Percentiles rank a stretch among this genome's conserved stretches.
Evolutionary conservation across 345 rosid genomes (phyloP).

Genomic region (Kernera saxatilis): DNA sequence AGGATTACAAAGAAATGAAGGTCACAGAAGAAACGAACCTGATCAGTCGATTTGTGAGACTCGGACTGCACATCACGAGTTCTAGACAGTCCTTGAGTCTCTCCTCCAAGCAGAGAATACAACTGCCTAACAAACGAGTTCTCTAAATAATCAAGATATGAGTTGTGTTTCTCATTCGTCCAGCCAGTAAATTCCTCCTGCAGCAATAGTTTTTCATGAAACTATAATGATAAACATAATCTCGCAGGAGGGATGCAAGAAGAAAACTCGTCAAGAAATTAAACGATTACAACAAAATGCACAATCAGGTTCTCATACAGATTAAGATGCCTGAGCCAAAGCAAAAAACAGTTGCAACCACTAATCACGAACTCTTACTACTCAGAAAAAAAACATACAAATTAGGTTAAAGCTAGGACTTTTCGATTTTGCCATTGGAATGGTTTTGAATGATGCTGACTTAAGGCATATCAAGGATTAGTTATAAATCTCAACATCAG

Average conservation of each 20-base stretch:
- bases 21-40: constrained; percentile 36
- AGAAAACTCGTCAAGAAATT: background rate
- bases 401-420: background rate
- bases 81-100: constrained; percentile 16
- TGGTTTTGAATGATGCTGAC: background rate
- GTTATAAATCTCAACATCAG: background rate
- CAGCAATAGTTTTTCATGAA: background rate
- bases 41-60: constrained; percentile 25
- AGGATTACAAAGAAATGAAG: background rate
- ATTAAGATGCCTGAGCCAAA: background rate
- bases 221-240: background rate
- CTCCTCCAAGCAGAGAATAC: constrained; percentile 34
- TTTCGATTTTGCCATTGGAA: background rate
- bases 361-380: background rate
- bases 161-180: constrained; percentile 73
- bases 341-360: background rate
- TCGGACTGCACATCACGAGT: constrained; percentile 19
- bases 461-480: background rate
- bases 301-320: background rate
- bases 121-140: constrained; percentile 63
- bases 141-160: constrained; percentile 55
- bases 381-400: background rate
- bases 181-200: constrained; percentile 48
- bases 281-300: background rate
- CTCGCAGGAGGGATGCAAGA: background rate